These are phyloP conservation scores for Ambrosia trifida DNA, from an alignment of 129 eudicot genomes.

Conservation along the genomic window DNA sequence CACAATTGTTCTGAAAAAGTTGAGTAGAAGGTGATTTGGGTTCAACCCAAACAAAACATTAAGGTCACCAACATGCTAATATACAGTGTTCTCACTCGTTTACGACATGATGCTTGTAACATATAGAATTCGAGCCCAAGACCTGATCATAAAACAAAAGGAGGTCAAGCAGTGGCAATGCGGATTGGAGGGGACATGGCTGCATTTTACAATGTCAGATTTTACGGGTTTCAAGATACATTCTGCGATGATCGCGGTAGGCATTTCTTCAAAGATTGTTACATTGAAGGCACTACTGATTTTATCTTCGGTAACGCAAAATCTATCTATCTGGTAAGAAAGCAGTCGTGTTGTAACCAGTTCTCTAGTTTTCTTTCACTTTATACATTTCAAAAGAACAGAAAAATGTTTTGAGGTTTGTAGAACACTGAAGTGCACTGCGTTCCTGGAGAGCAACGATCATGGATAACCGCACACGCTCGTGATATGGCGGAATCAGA, in stretches of 20 bases:
- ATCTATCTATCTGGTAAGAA: constrained; percentile 59
- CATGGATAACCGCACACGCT: constrained; percentile 65
- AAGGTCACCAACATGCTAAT: neutral
- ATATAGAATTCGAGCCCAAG: constrained; percentile 69
- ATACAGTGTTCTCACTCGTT: neutral
- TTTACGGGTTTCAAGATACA: constrained; percentile 79
- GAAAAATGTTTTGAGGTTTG: neutral
- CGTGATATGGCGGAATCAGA: constrained; percentile 31
- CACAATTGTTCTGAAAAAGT: neutral
- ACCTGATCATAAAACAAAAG: constrained; percentile 49
- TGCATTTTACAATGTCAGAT: constrained; percentile 56
- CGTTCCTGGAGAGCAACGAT: constrained; percentile 42
- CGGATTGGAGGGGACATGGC: constrained; percentile 64
- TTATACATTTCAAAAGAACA: neutral
- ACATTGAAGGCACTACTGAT: constrained; percentile 77
- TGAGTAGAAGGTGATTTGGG: too few species aligned
- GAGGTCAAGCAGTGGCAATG: constrained; percentile 65
- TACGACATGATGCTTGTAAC: constrained; percentile 2
- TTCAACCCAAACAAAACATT: too few species aligned
- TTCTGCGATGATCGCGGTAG: constrained; percentile 65
- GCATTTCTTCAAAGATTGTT: constrained; percentile 73
- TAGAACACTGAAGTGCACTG: constrained; percentile 60
- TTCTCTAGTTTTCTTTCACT: neutral
- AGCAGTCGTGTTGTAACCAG: neutral
- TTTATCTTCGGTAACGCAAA: constrained; percentile 66